phyloP scores from a whole-genome alignment of 306 rosid genomes.

The Adenanthera pavonina region DNA sequence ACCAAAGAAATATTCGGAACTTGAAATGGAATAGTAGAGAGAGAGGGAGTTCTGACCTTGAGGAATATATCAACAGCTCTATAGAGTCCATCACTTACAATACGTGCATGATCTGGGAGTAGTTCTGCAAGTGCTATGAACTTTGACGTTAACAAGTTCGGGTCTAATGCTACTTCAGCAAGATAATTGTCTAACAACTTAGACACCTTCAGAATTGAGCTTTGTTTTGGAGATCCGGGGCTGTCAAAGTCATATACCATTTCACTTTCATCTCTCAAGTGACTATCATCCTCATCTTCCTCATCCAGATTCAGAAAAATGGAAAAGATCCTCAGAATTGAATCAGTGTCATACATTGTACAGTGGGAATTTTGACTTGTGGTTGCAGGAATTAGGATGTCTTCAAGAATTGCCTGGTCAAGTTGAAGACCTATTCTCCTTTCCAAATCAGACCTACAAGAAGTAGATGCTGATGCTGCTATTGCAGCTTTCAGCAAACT shows the following conservation, averaged over 20 bases:
- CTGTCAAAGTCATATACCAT: constrained; percentile 26
- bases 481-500: constrained; percentile 22
- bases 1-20: not conserved
- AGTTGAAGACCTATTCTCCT: constrained; percentile 26
- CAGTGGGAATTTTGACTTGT: not conserved
- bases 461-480: constrained; percentile 20
- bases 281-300: constrained; percentile 21
- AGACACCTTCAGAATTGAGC: constrained; percentile 25
- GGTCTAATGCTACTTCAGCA: constrained; percentile 21
- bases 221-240: constrained; percentile 28
- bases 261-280: constrained; percentile 29
- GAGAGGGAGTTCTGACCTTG: not conserved
- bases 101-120: constrained; percentile 27
- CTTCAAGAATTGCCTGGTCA: constrained; percentile 29
- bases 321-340: constrained; percentile 24
- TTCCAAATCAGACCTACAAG: constrained; percentile 25
- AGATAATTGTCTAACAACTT: constrained; percentile 27
- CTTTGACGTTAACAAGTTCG: constrained; percentile 10
- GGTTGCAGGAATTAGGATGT: constrained; percentile 15
- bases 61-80: constrained; percentile 24
- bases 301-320: constrained; percentile 22
- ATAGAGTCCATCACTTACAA: constrained; percentile 27
- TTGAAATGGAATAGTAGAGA: not conserved
- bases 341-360: constrained; percentile 21
- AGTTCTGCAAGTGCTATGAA: constrained; percentile 25